These are phyloP conservation scores for Suillus occidentalis DNA, from an alignment of 768 basidiomycete species.

Conservation along the genomic window DNA sequence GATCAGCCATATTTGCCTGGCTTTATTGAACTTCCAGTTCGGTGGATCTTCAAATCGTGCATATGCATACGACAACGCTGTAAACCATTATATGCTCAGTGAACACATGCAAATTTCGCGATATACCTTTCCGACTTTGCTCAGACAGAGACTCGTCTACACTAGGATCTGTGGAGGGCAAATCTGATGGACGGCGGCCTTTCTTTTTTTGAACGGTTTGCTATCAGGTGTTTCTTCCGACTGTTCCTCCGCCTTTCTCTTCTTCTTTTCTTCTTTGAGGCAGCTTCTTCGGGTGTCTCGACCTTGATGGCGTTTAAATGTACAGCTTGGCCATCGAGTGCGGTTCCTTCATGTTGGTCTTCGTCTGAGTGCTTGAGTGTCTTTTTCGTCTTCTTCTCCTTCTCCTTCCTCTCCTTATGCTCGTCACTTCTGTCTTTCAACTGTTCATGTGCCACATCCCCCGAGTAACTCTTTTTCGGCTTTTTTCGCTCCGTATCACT, in stretches of 20 bases:
- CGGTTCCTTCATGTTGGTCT: conserved; percentile 6
- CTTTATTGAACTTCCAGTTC: conserved; percentile 75
- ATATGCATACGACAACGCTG: conserved; percentile 52
- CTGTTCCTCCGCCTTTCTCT: conserved; percentile 5
- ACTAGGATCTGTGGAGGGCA: conserved; percentile 29
- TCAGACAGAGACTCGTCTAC: conserved; percentile 36
- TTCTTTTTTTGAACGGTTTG: conserved; percentile 16
- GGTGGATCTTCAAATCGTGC: conserved; percentile 46
- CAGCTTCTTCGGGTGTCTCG: neutral
- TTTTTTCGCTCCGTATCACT: conserved; percentile 8
- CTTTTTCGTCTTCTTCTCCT: conserved; percentile 14
- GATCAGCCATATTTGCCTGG: conserved; percentile 72
- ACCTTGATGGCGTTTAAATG: neutral
- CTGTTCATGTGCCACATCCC: conserved; percentile 6
- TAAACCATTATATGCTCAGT: neutral
- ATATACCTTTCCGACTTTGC: conserved; percentile 40
- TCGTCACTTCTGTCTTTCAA: neutral
- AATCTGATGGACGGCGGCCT: conserved; percentile 12
- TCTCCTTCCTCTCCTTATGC: conserved; percentile 7
- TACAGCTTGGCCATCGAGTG: neutral
- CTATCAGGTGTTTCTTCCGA: neutral
- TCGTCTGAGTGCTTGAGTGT: conserved; percentile 5
- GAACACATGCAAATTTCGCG: neutral
- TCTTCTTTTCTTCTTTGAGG: conserved; percentile 1
- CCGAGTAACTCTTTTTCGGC: conserved; percentile 14